A percentile compares a stretch with the other conserved stretches of the same genome.
Evolutionary conservation across 352 stramenopile genomes (phyloP).

Genomic region (Globisporangium recalcitrans): DNA sequence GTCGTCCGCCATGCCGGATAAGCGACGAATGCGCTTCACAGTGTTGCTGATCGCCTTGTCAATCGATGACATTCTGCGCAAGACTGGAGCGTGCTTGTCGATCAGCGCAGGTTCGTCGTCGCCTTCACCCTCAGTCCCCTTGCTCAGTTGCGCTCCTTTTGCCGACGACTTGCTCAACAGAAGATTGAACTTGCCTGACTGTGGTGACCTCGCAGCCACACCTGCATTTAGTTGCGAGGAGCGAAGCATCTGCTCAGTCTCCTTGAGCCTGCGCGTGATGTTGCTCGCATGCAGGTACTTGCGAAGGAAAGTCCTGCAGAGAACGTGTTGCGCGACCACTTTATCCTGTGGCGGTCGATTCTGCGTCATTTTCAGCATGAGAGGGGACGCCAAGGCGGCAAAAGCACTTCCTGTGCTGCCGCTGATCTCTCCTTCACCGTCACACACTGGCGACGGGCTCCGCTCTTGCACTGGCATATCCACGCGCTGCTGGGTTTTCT

Average conservation of each 20-base stretch:
- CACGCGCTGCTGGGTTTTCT: not conserved
- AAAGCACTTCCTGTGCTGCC: not conserved
- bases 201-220: slow-evolving; percentile 5
- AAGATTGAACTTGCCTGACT: not conserved
- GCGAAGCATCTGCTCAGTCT: slow-evolving; percentile 47
- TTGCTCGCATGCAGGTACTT: slow-evolving; percentile 66
- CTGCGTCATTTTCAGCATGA: slow-evolving; percentile 33
- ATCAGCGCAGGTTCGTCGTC: slow-evolving; percentile 14
- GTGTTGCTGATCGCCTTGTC: slow-evolving; percentile 65
- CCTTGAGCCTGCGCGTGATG: slow-evolving; percentile 56
- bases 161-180: not conserved
- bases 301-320: slow-evolving; percentile 51
- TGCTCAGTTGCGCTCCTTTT: not conserved
- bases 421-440: not conserved
- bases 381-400: slow-evolving; percentile 20
- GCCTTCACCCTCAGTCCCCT: not conserved
- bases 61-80: slow-evolving; percentile 45
- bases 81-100: slow-evolving; percentile 22
- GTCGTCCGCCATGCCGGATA: slow-evolving; percentile 32
- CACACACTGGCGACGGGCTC: not conserved
- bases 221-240: slow-evolving; percentile 26
- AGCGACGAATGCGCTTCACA: slow-evolving; percentile 43
- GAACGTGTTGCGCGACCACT: slow-evolving; percentile 52
- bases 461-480: not conserved
- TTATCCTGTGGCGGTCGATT: slow-evolving; percentile 28